phyloP scores from a whole-genome alignment of 306 rosid species.

The Malus sieversii region DNA sequence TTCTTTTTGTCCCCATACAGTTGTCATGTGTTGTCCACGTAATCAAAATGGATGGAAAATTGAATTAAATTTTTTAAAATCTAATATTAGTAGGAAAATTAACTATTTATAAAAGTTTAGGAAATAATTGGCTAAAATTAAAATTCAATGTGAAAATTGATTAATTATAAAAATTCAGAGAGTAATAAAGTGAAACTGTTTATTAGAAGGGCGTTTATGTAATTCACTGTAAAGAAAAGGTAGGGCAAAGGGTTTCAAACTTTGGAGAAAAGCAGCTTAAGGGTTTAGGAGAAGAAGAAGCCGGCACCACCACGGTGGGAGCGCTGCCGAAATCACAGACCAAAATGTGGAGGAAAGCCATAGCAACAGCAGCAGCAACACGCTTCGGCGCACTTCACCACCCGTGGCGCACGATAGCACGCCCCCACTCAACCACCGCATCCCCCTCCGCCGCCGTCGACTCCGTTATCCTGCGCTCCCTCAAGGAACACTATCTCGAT shows the following conservation, averaged over 20 bases:
- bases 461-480: slow-evolving; percentile 73
- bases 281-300: neutral
- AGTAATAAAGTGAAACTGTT: too few relatives aligned
- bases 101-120: too few relatives aligned
- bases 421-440: slow-evolving; percentile 29
- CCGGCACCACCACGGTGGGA: neutral
- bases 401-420: slow-evolving; percentile 7
- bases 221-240: too few relatives aligned
- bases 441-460: slow-evolving; percentile 57
- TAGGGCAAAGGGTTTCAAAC: neutral
- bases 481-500: slow-evolving; percentile 83
- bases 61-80: too few relatives aligned
- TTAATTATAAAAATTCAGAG: rapidly evolving
- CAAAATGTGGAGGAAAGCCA: slow-evolving; percentile 55
- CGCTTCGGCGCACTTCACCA: slow-evolving; percentile 23
- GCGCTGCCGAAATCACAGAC: neutral
- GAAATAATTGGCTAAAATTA: too few relatives aligned
- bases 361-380: slow-evolving; percentile 6
- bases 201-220: too few relatives aligned
- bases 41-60: too few relatives aligned
- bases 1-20: too few relatives aligned
- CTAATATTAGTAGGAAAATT: rapidly evolving
- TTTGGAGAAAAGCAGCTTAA: neutral
- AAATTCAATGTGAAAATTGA: too few relatives aligned
- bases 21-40: too few relatives aligned